Conservation (phyloP, 305 asterid species). For the Salvia sclarea region DNA sequence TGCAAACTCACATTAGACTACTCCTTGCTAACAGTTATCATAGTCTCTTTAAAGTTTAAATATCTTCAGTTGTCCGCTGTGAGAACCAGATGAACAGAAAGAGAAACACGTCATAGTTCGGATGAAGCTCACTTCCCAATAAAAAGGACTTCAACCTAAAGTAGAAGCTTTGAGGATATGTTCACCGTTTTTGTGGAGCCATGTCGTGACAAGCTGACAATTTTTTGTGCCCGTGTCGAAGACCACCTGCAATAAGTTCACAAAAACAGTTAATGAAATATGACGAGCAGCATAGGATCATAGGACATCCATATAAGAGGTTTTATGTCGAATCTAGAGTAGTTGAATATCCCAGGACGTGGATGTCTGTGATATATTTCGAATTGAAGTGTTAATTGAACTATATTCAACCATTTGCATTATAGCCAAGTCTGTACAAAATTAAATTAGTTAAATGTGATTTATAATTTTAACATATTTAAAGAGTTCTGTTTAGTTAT, state of each 20-base stretch:
- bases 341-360: no score
- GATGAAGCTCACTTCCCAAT: neutral
- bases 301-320: neutral
- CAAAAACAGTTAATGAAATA: neutral
- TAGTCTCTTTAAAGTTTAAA: neutral
- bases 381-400: no score
- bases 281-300: neutral
- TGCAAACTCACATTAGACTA: neutral
- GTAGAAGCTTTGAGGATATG: neutral
- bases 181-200: conserved; percentile 28
- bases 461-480: no score
- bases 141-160: neutral
- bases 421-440: no score
- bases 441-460: no score
- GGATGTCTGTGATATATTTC: no score
- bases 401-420: no score
- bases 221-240: conserved; percentile 36
- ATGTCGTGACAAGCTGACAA: conserved; percentile 28
- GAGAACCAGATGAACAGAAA: neutral
- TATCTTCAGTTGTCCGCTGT: neutral
- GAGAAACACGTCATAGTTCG: neutral
- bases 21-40: neutral
- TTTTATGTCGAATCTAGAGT: no score
- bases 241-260: conserved; percentile 40
- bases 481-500: no score